Conservation (phyloP, 2,329 filamentous ascomycete species). For the Xylariomycetidae sp. region DNA sequence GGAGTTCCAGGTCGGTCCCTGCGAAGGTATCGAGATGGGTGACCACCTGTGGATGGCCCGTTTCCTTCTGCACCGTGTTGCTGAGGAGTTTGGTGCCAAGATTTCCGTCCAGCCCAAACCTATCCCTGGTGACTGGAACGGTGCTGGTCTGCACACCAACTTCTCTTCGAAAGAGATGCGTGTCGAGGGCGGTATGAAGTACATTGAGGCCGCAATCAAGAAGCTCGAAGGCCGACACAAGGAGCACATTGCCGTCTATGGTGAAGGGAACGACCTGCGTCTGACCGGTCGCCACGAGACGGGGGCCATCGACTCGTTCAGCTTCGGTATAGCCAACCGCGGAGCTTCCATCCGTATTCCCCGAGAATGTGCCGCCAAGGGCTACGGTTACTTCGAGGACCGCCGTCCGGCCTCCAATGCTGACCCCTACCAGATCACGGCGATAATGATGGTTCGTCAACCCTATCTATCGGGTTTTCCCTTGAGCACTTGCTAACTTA, state of each 20-base stretch:
- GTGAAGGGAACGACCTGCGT: constrained; percentile 91
- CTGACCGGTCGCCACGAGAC: constrained; percentile 95
- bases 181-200: constrained; percentile 87
- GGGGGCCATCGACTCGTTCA: constrained; percentile 87
- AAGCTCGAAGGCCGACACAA: constrained; percentile 73
- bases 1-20: constrained; percentile 97
- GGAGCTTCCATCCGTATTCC: constrained; percentile 92
- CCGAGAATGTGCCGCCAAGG: constrained; percentile 76
- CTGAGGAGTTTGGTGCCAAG: constrained; percentile 94
- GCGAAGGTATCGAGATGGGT: constrained; percentile 82
- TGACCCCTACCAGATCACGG: constrained; percentile 74
- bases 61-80: constrained; percentile 84
- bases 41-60: constrained; percentile 95
- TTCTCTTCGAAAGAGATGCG: constrained; percentile 90
- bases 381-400: constrained; percentile 93
- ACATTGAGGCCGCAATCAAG: constrained; percentile 82
- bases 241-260: constrained; percentile 90
- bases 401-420: constrained; percentile 76
- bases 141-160: constrained; percentile 76
- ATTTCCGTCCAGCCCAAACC: constrained; percentile 96
- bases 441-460: constrained; percentile 76
- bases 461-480: too few species aligned
- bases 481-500: too few species aligned
- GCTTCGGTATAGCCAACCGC: constrained; percentile 92
- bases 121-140: constrained; percentile 95